Conservation (phyloP, 768 basidiomycete species). For the Boletellus ananas region DNA sequence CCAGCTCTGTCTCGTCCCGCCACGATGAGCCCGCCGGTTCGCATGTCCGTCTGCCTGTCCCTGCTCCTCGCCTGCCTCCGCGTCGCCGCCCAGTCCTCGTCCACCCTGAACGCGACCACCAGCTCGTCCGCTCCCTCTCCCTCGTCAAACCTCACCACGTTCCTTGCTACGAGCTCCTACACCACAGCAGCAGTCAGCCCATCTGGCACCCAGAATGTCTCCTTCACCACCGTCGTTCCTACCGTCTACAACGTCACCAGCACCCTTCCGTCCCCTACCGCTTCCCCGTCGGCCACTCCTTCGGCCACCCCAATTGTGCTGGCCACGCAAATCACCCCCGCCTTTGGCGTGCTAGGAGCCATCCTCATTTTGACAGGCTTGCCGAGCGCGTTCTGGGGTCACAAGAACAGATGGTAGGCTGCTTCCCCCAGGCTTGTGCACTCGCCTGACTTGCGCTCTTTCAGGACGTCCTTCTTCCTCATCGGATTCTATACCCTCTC, state of each 20-base stretch:
- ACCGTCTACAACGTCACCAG: constrained; percentile 59
- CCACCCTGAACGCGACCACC: constrained; percentile 16
- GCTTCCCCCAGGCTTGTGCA: neutral
- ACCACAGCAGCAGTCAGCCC: constrained; percentile 46
- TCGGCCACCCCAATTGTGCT: constrained; percentile 36
- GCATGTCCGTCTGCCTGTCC: constrained; percentile 9
- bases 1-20: neutral
- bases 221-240: constrained; percentile 55
- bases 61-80: constrained; percentile 27
- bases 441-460: constrained; percentile 13
- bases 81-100: constrained; percentile 37
- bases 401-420: constrained; percentile 90
- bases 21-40: constrained; percentile 10
- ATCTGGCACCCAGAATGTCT: constrained; percentile 46
- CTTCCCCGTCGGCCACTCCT: constrained; percentile 41
- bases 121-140: neutral
- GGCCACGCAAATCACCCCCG: constrained; percentile 75
- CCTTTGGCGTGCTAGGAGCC: constrained; percentile 85
- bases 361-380: constrained; percentile 87
- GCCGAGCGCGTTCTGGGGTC: constrained; percentile 87
- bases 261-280: constrained; percentile 47
- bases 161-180: constrained; percentile 51
- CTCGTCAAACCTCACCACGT: constrained; percentile 43
- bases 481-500: constrained; percentile 88
- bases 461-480: constrained; percentile 90